Base-by-base conservation (phyloP, 331 rosid species). In the Ulmus americana region DNA sequence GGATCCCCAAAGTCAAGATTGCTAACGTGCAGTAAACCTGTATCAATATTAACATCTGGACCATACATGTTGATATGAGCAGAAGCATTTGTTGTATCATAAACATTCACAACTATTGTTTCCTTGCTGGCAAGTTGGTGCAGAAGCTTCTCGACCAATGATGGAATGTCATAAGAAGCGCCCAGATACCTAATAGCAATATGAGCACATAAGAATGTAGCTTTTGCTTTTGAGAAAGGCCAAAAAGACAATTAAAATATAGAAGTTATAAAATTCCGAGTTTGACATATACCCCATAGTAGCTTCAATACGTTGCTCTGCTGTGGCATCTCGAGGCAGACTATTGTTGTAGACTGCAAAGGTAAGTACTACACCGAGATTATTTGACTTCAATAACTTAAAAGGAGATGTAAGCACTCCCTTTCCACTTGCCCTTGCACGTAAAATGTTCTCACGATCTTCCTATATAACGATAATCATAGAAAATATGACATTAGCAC, bases 101-200 rank as follows among this genome's bases (percentile, higher is more conserved):
- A 92, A 63, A 92, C 98, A 85, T 92, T 85, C 40, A 92, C 98
- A 69, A 87, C 89, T 68, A 92, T 92, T 65, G 95, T 89, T 78
- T 92, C 90, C 80, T 94, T 87, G 88, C 97, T 82, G 63, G 98
- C 94, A 77, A 92, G 98, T 78, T 92, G 98, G 79, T 89, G 95
- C 64, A 92, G 85, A 77, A 92, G 98, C 82, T 92, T 92, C 84
- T 92, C 95, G 65, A 92, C 98, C 46, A 92, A 76, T 9, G 98
- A 92, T 13, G 95, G 97, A 41, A 92, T 88, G 71, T 92, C 98
- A 39, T 92, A 92, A 45, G 97, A 85, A 59, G 98, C 98, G 63
- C 98, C 98, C 39, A 92, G 82, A 81, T 92, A 92, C 83, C 97
- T 91, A 71, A 72, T 59, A 41, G 64, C 65, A 38, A 62, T 55